Evolutionary conservation across 202 grass and related monocot species (phyloP).

Genomic region (Schoenoplectus triqueter): DNA sequence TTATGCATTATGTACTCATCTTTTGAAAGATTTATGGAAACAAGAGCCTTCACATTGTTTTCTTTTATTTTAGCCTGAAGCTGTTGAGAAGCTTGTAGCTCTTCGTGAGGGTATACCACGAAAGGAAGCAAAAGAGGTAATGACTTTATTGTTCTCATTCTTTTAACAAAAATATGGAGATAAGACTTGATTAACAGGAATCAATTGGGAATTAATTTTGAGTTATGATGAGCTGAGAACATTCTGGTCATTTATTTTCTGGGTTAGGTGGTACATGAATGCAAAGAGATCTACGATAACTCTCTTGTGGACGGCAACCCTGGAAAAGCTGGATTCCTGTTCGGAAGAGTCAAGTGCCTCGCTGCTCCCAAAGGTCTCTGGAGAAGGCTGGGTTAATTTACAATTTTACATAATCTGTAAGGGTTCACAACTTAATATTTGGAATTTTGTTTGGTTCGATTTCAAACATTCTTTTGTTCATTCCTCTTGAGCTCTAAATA

Average conservation of each 20-base stretch:
- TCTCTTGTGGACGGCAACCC: slow-evolving; percentile 76
- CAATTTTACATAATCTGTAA: slow-evolving; percentile 11
- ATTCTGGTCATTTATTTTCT: slow-evolving; percentile 29
- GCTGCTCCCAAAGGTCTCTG: slow-evolving; percentile 75
- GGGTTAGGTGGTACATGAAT: slow-evolving; percentile 95
- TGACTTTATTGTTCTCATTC: not conserved
- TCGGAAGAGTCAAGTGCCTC: slow-evolving; percentile 88
- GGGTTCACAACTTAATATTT: slow-evolving; percentile 30
- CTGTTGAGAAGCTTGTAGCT: slow-evolving; percentile 96
- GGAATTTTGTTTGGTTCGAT: slow-evolving; percentile 44
- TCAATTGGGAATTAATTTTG: not conserved
- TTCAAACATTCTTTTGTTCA: slow-evolving; percentile 62
- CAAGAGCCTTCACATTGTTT: slow-evolving; percentile 38
- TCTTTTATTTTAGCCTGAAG: slow-evolving; percentile 66
- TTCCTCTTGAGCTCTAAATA: slow-evolving; percentile 26
- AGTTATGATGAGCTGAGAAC: not conserved
- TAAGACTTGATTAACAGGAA: not conserved
- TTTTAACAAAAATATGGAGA: not conserved
- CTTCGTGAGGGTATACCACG: slow-evolving; percentile 88
- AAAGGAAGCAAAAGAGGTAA: slow-evolving; percentile 99
- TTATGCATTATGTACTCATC: not conserved
- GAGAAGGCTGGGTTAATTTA: slow-evolving; percentile 79
- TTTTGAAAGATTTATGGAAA: slow-evolving; percentile 26
- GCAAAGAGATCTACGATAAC: slow-evolving; percentile 93
- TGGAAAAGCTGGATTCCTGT: slow-evolving; percentile 80